These are phyloP conservation scores for Pinus taeda DNA, from an alignment of 75 land plant genomes.

Conservation along the genomic window DNA sequence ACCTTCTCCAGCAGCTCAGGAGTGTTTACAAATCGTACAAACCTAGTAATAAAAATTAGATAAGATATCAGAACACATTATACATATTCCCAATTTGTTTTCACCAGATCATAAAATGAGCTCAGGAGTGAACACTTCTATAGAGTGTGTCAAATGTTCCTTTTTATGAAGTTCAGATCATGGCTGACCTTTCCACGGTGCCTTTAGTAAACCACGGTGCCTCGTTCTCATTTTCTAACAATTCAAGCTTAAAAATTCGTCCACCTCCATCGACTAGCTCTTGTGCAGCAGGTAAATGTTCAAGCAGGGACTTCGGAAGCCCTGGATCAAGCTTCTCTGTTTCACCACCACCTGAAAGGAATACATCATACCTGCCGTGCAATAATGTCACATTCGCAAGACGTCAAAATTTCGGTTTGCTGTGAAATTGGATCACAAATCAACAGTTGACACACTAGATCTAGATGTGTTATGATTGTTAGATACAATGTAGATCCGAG, in stretches of 20 bases:
- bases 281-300: slow-evolving; percentile 14
- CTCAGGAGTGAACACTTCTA: no score
- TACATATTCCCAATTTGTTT: background rate
- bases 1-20: slow-evolving; percentile 22
- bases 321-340: slow-evolving; percentile 18
- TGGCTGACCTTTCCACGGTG: slow-evolving; percentile 16
- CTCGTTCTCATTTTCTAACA: background rate
- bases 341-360: slow-evolving; percentile 11
- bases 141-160: background rate
- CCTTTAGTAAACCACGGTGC: slow-evolving; percentile 23
- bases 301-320: slow-evolving; percentile 15
- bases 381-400: no score
- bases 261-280: slow-evolving; percentile 9
- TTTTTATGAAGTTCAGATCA: background rate
- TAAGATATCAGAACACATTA: background rate
- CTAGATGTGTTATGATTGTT: background rate
- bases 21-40: slow-evolving; percentile 17
- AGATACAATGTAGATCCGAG: background rate
- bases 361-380: slow-evolving; percentile 14
- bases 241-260: slow-evolving; percentile 14
- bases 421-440: background rate
- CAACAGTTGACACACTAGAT: background rate
- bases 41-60: background rate
- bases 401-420: background rate
- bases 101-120: background rate